These are phyloP conservation scores for Brassica carinata DNA, from an alignment of 345 rosid species.

Conservation along the genomic window DNA sequence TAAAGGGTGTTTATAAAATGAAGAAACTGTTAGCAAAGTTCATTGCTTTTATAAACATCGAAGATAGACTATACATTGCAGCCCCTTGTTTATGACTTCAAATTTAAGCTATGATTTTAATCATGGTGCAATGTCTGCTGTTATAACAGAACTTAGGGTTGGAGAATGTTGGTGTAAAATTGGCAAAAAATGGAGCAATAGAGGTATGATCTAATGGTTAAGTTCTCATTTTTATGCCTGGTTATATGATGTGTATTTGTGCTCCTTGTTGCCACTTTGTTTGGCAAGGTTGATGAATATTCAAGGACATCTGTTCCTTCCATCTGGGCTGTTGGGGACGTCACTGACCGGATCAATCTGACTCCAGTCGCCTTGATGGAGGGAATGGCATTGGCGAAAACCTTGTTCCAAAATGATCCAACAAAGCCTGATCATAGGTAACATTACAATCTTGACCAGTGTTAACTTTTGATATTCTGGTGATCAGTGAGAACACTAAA, in stretches of 20 bases:
- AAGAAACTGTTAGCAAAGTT: constrained; percentile 2
- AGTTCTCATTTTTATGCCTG: constrained; percentile 14
- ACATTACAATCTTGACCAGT: neutral
- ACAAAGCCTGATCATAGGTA: constrained; percentile 92
- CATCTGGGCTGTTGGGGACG: constrained; percentile 98
- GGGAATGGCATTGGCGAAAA: constrained; percentile 95
- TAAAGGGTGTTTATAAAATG: neutral
- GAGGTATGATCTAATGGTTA: constrained; percentile 57
- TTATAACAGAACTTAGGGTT: constrained; percentile 82
- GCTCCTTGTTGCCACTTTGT: constrained; percentile 24
- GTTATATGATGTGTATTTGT: constrained; percentile 4
- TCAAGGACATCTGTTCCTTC: constrained; percentile 83
- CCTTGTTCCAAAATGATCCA: constrained; percentile 73
- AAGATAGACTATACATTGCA: neutral
- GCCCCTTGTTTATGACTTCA: neutral
- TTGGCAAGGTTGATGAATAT: constrained; percentile 82
- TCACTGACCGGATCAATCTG: constrained; percentile 88
- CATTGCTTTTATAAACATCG: neutral
- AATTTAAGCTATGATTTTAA: constrained; percentile 4
- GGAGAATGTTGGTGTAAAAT: constrained; percentile 74
- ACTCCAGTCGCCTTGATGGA: constrained; percentile 99
- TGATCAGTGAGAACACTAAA: neutral
- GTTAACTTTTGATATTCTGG: neutral
- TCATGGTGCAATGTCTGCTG: constrained; percentile 30
- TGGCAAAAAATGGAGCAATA: constrained; percentile 81